A percentile compares a stretch with the other conserved stretches of the same genome.
Conservation (phyloP, 306 rosid species). For the Vigna unguiculata region DNA sequence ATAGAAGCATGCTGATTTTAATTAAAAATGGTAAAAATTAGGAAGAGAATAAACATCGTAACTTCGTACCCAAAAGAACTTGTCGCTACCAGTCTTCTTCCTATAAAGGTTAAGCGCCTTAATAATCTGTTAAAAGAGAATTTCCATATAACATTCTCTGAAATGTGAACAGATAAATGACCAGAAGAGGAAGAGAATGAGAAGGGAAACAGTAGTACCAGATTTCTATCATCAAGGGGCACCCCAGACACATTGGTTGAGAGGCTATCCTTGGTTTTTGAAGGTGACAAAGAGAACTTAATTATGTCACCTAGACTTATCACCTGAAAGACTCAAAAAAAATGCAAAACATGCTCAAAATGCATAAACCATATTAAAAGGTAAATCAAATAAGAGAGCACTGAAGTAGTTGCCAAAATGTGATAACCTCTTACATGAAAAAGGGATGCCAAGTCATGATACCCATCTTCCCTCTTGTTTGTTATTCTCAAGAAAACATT, state of each 20-base stretch:
- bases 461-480: constrained; percentile 92
- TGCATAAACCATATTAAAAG: background rate
- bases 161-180: constrained; percentile 8
- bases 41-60: background rate
- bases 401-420: constrained; percentile 31
- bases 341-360: constrained; percentile 21
- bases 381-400: constrained; percentile 11
- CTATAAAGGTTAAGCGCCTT: constrained; percentile 97
- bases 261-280: constrained; percentile 71
- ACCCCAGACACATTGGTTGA: constrained; percentile 93
- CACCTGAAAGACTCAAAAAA: constrained; percentile 61
- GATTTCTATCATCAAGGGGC: constrained; percentile 88
- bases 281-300: constrained; percentile 92
- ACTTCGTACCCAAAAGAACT: constrained; percentile 87
- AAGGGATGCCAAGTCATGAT: constrained; percentile 96
- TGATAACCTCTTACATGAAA: constrained; percentile 76
- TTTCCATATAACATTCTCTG: constrained; percentile 19
- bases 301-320: constrained; percentile 92
- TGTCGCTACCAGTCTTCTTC: constrained; percentile 80
- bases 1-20: background rate
- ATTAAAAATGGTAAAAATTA: background rate
- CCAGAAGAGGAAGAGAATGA: background rate
- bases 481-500: constrained; percentile 96
- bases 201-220: constrained; percentile 57
- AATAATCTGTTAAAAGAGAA: constrained; percentile 70